These are phyloP conservation scores for Rehmannia glutinosa DNA, from an alignment of 257 asterid genomes.

Conservation along the genomic window DNA sequence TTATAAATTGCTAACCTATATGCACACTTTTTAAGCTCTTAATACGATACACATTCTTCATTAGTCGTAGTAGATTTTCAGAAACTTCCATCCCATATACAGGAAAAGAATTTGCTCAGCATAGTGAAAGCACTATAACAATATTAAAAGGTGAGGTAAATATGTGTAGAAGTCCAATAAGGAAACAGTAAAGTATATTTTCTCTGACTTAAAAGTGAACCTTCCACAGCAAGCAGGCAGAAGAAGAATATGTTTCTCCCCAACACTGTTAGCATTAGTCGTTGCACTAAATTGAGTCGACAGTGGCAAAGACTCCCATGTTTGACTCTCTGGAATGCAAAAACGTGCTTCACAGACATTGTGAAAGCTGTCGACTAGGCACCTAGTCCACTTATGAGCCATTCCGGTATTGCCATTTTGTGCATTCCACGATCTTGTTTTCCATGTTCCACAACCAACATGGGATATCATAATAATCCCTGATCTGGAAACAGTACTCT, in stretches of 20 bases:
- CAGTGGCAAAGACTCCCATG: slow-evolving; percentile 85
- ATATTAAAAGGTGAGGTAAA: neutral
- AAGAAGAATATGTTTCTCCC: slow-evolving; percentile 61
- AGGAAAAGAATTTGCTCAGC: neutral
- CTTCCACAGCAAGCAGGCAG: slow-evolving; percentile 91
- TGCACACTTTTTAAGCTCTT: neutral
- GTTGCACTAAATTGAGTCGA: slow-evolving; percentile 51
- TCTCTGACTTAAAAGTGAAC: slow-evolving; percentile 30
- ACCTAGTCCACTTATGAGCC: slow-evolving; percentile 58
- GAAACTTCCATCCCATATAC: neutral
- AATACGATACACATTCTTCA: too few relatives aligned
- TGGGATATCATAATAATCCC: slow-evolving; percentile 86
- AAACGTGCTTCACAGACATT: slow-evolving; percentile 47
- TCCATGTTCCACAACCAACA: slow-evolving; percentile 93
- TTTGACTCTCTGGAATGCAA: slow-evolving; percentile 87
- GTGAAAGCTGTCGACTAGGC: slow-evolving; percentile 59
- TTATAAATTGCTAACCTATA: neutral
- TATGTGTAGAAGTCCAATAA: neutral
- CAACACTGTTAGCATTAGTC: slow-evolving; percentile 37
- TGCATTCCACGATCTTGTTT: slow-evolving; percentile 37
- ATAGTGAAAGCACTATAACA: neutral
- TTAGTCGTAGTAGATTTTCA: slow-evolving; percentile 1
- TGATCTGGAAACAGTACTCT: slow-evolving; percentile 28
- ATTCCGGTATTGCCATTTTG: slow-evolving; percentile 13
- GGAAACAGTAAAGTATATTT: neutral